phyloP scores from a whole-genome alignment of 1,139 yeast species.

The Geotrichum siamense region DNA sequence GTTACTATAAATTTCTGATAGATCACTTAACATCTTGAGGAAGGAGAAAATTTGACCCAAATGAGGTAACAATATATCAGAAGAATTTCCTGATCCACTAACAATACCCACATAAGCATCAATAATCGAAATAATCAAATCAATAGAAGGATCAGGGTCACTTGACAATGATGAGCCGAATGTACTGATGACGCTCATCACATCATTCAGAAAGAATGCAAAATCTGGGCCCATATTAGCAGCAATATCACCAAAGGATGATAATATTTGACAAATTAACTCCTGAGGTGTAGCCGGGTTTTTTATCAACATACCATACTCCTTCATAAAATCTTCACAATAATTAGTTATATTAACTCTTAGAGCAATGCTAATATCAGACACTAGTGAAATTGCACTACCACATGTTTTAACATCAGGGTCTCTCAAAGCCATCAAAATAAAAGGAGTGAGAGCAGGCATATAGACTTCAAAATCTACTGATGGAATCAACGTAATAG shows the following conservation, averaged over 20 bases:
- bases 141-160: conserved; percentile 70
- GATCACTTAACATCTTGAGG: conserved; percentile 52
- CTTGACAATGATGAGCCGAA: conserved; percentile 52
- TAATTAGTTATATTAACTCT: conserved; percentile 68
- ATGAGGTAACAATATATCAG: conserved; percentile 60
- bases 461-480: conserved; percentile 65
- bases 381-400: conserved; percentile 90
- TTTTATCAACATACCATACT: conserved; percentile 65
- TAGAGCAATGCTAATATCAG: conserved; percentile 92
- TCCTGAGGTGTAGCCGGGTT: conserved; percentile 64
- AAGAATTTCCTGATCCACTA: conserved; percentile 68
- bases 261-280: conserved; percentile 76
- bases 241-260: conserved; percentile 97
- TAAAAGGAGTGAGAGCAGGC: conserved; percentile 73
- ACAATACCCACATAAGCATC: conserved; percentile 95
- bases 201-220: conserved; percentile 67
- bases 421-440: conserved; percentile 70
- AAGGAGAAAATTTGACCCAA: conserved; percentile 66
- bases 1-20: conserved; percentile 50
- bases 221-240: conserved; percentile 74
- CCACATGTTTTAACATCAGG: conserved; percentile 76
- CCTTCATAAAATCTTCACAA: conserved; percentile 73
- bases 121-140: conserved; percentile 75
- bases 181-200: conserved; percentile 60
- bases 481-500: conserved; percentile 76